Conservation (phyloP, 306 rosid genomes). For the Cercis canadensis region DNA sequence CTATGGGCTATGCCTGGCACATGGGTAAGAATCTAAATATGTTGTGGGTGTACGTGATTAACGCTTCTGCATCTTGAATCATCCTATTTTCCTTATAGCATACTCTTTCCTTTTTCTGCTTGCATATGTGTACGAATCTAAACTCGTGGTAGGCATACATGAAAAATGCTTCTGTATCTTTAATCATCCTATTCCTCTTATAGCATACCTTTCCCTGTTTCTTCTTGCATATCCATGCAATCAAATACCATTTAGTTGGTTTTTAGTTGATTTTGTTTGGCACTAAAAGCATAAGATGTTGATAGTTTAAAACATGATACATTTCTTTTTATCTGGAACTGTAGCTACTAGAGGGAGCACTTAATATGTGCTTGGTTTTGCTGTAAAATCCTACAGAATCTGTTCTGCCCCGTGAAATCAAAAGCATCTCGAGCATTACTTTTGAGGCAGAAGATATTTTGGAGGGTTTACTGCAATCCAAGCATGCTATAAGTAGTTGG, state of each 20-base stretch:
- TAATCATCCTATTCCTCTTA: slow-evolving; percentile 5
- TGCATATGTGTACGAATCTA: background rate
- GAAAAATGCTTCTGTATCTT: slow-evolving; percentile 19
- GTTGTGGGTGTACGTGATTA: slow-evolving; percentile 17
- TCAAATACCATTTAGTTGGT: background rate
- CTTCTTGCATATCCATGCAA: slow-evolving; percentile 8
- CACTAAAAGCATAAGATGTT: background rate
- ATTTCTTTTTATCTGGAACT: no score
- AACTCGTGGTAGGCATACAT: background rate
- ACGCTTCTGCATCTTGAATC: slow-evolving; percentile 7
- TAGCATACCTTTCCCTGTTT: slow-evolving; percentile 8
- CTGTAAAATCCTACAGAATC: no score
- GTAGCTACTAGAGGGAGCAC: background rate
- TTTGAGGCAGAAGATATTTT: no score
- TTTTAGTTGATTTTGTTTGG: no score
- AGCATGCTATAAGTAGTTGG: background rate
- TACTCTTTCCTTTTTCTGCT: slow-evolving; percentile 16
- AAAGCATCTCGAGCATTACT: no score
- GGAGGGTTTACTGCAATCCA: no score
- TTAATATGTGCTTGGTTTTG: background rate
- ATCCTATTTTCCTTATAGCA: slow-evolving; percentile 8
- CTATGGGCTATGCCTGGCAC: slow-evolving; percentile 72
- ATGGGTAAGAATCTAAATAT: slow-evolving; percentile 63
- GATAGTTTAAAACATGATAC: background rate
- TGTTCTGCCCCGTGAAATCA: no score